Conservation (phyloP, 768 basidiomycete genomes). For the Tephrocybe sp. region DNA sequence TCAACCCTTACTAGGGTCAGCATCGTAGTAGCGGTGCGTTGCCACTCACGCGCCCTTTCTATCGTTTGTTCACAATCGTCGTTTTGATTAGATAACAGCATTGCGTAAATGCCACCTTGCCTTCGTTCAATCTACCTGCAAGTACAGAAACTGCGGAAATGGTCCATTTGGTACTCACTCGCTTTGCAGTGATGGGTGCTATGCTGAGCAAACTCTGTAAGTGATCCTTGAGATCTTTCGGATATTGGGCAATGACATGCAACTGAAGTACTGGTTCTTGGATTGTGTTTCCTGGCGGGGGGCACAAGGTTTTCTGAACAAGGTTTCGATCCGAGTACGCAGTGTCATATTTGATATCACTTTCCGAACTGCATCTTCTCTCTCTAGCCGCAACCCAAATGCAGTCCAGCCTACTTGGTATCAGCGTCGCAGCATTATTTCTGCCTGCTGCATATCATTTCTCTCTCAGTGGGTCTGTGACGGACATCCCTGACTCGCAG, state of each 20-base stretch:
- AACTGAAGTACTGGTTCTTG: conserved; percentile 70
- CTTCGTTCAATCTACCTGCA: conserved; percentile 79
- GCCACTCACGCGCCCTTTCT: background rate
- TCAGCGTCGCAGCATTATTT: conserved; percentile 78
- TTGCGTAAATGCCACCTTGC: conserved; percentile 77
- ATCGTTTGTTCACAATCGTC: background rate
- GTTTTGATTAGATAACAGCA: conserved; percentile 60
- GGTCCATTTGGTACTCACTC: background rate
- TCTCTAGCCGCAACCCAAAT: conserved; percentile 63
- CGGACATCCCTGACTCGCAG: conserved; percentile 28
- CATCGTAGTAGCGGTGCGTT: conserved; percentile 69
- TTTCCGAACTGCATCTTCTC: background rate
- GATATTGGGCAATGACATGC: conserved; percentile 6
- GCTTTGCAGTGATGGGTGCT: conserved; percentile 65
- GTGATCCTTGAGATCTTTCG: conserved; percentile 16
- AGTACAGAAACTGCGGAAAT: conserved; percentile 19
- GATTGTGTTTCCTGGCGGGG: conserved; percentile 84
- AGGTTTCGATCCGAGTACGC: conserved; percentile 68
- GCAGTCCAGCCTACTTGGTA: conserved; percentile 68
- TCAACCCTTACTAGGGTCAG: conserved; percentile 39
- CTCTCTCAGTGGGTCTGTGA: conserved; percentile 37
- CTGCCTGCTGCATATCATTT: conserved; percentile 78
- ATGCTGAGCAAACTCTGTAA: conserved; percentile 74
- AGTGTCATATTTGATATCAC: background rate
- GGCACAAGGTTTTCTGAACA: conserved; percentile 77